phyloP scores from a whole-genome alignment of 306 rosid species.

The Medicago truncatula region DNA sequence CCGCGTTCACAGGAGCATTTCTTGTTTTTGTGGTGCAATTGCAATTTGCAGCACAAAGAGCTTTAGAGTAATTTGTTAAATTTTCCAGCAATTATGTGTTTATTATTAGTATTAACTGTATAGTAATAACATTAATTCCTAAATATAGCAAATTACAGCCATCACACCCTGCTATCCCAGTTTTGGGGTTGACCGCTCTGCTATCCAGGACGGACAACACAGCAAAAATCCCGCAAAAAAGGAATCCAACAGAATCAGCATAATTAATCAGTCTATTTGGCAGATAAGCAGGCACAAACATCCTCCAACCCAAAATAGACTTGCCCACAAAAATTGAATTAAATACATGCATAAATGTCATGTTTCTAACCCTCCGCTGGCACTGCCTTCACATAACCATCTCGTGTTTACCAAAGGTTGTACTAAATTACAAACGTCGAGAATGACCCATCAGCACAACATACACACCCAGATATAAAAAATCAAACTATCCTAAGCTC shows the following conservation, averaged over 20 bases:
- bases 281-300: constrained; percentile 9
- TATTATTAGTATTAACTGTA: background rate
- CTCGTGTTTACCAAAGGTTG: background rate
- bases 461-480: background rate
- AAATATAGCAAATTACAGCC: background rate
- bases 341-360: background rate
- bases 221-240: background rate
- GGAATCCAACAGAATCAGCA: constrained; percentile 9
- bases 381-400: background rate
- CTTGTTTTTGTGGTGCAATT: background rate
- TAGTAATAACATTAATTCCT: background rate
- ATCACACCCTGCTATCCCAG: background rate
- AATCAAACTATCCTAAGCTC: background rate
- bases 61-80: background rate
- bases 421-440: background rate
- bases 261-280: background rate
- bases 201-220: background rate
- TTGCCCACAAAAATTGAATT: background rate
- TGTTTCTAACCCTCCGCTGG: constrained; percentile 2
- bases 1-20: background rate
- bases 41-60: background rate
- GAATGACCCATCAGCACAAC: background rate
- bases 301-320: background rate
- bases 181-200: background rate
- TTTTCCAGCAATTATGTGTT: background rate